Evolutionary conservation across 768 basidiomycete genomes (phyloP), one percentile per base, ranked within the genome.

Genomic region (Lyophyllum shimeji): DNA sequence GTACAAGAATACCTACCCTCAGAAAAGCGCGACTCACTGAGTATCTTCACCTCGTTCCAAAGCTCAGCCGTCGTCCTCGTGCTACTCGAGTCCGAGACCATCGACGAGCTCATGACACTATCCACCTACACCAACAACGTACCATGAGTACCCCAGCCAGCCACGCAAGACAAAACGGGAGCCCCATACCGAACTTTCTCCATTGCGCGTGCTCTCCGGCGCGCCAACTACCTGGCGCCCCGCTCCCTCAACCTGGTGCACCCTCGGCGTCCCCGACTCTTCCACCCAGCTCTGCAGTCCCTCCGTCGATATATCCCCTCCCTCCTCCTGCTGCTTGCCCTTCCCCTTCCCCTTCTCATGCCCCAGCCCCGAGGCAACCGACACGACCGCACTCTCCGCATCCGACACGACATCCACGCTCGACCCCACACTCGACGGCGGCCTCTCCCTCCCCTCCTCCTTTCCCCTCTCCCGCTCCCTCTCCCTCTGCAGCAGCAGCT

Each of bases 31-130:
- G 20, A 75, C 82, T 46, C 65, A 88, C 92, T 86, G 29, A 95
- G 83, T 34, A 94, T 82, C 69, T 97, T 98, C 34, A 97, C 82
- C 71, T 97, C 93, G 55, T 86, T 86, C 96, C 96, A 98, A 7
- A 98, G 75, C 63, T 95, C 88, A 1, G 81, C 82, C 67, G 88
- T 94, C n/a, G 82, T 85, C 58, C 81, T 72, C 33, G 71, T 76
- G 23, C 73, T 71, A 15, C 65, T 63, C 13, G 66, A 58, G 9
- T 71, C 70, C 1, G 73, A 69, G 3, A 60, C 42, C 3, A 68
- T 56, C 7, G 69, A 71, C 3, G 70, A 65, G 21, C 72, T 74
- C 34, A 60, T 63, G 20, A 65, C 50, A 53, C 75, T 74, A 27
- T 74, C 71, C 12, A 75, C 69, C 72, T 77, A 44, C 5, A 6